phyloP scores from a whole-genome alignment of 208 protist genomes.

The Crithidia mellificae region DNA sequence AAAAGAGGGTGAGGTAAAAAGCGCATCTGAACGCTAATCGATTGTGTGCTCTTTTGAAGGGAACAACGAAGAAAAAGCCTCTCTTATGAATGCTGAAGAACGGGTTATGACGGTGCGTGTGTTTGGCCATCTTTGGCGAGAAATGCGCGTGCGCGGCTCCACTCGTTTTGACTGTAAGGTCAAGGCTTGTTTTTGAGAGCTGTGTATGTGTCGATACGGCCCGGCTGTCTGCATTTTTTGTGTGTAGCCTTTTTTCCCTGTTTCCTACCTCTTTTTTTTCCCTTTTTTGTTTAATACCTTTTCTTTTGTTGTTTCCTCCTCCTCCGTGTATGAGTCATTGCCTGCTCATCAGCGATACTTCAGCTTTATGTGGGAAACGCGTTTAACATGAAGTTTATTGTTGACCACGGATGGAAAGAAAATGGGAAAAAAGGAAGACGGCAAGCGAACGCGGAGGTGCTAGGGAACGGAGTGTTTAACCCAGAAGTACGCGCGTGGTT shows the following conservation, averaged over 20 bases:
- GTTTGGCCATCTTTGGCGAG: too few relatives aligned
- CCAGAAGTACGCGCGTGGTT: background rate
- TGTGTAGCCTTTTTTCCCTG: too few relatives aligned
- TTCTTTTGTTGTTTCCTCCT: background rate
- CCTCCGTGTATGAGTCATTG: background rate
- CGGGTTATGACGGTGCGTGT: background rate
- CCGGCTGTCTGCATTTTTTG: too few relatives aligned
- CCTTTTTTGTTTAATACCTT: background rate
- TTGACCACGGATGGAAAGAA: background rate
- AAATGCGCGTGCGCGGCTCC: too few relatives aligned
- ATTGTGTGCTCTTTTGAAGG: too few relatives aligned
- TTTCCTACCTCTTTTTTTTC: background rate
- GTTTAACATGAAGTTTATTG: too few relatives aligned
- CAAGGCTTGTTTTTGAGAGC: background rate
- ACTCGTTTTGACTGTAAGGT: constrained; percentile 10
- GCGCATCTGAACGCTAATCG: too few relatives aligned
- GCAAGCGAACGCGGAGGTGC: background rate
- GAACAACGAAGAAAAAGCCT: background rate
- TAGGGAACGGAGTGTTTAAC: background rate
- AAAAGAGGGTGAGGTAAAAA: background rate
- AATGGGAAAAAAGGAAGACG: background rate
- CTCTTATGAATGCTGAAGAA: background rate
- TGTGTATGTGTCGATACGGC: too few relatives aligned
- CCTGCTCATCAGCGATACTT: background rate
- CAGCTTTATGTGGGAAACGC: too few relatives aligned